Conservation (phyloP, 2,329 filamentous ascomycete species). For the Corniculantispora saksenae region DNA sequence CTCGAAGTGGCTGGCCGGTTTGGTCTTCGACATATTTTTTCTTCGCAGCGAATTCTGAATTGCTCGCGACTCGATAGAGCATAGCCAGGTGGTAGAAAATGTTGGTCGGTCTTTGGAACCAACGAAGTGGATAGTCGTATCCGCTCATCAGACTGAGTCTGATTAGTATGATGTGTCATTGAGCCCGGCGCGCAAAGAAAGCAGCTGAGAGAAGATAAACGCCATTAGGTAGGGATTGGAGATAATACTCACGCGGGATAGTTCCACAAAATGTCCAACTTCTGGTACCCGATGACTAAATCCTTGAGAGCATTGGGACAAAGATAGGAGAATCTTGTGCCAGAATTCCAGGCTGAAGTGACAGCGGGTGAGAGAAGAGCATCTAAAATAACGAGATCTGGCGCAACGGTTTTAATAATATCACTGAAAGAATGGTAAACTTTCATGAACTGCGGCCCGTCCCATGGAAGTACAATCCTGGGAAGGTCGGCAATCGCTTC, state of each 20-base stretch:
- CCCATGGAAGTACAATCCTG: conserved; percentile 25
- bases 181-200: too few species aligned
- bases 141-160: conserved; percentile 43
- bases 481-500: conserved; percentile 36
- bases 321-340: conserved; percentile 38
- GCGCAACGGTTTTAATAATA: conserved; percentile 38
- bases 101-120: conserved; percentile 43
- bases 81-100: conserved; percentile 37
- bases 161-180: not conserved
- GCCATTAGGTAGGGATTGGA: not conserved
- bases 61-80: conserved; percentile 23
- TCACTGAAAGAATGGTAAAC: conserved; percentile 40
- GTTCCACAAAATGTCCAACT: conserved; percentile 37
- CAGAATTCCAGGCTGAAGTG: conserved; percentile 41
- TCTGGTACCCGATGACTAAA: conserved; percentile 41
- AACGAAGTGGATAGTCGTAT: conserved; percentile 48
- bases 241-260: conserved; percentile 38
- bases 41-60: conserved; percentile 17
- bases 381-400: conserved; percentile 45
- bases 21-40: conserved; percentile 21
- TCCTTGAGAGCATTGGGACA: conserved; percentile 48
- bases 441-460: conserved; percentile 39
- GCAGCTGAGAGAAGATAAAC: not conserved
- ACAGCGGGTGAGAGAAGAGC: conserved; percentile 44
- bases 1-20: conserved; percentile 24